phyloP scores from a whole-genome alignment of 179 eudicot species.

The Actinidia arguta region DNA sequence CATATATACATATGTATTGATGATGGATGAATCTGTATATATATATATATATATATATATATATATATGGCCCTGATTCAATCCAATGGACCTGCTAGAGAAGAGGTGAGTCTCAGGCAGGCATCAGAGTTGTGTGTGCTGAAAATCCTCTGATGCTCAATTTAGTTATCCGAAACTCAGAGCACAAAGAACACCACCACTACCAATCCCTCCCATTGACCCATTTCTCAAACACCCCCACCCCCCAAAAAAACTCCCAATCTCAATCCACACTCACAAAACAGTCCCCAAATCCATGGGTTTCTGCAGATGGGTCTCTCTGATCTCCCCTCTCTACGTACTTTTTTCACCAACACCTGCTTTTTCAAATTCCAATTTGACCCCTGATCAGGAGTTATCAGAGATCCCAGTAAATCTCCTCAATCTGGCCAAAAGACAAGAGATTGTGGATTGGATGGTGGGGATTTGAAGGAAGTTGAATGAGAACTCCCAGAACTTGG shows the following conservation, averaged over 20 bases:
- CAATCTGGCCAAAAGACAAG: conserved; percentile 38
- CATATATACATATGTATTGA: no score
- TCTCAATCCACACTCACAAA: not conserved
- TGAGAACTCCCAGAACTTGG: conserved; percentile 60
- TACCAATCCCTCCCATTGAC: not conserved
- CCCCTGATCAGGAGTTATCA: conserved; percentile 19
- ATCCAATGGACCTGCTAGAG: no score
- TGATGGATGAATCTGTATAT: no score
- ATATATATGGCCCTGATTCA: no score
- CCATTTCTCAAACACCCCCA: not conserved
- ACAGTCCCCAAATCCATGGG: conserved; percentile 15
- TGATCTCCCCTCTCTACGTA: conserved; percentile 15
- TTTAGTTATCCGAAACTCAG: no score
- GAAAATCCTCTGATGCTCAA: no score
- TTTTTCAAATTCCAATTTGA: conserved; percentile 20
- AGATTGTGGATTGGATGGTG: conserved; percentile 46
- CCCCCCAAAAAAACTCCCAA: not conserved
- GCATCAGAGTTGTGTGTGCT: not conserved
- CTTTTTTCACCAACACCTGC: conserved; percentile 5
- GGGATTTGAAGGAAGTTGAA: conserved; percentile 47
- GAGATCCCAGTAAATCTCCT: conserved; percentile 41
- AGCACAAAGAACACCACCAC: not conserved
- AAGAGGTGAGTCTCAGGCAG: no score
- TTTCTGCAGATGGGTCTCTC: conserved; percentile 21
- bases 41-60: no score